A percentile compares a stretch with the other conserved stretches of the same genome.
Conservation (phyloP, 805 yeast genomes). For the Scheffersomyces spartinae region DNA sequence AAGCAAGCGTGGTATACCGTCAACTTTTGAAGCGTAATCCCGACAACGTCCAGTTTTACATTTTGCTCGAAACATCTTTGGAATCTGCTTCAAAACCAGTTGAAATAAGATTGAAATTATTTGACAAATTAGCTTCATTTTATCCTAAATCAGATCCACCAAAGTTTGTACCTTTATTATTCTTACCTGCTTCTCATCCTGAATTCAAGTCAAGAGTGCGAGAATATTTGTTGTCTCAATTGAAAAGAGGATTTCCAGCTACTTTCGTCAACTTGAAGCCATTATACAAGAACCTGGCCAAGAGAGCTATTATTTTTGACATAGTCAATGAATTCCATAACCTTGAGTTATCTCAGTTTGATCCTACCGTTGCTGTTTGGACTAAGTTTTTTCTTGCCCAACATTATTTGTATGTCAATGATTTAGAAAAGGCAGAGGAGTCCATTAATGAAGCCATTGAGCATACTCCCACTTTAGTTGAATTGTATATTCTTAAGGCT, state of each 20-base stretch:
- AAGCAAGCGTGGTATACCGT: conserved; percentile 62
- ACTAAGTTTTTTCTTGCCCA: conserved; percentile 68
- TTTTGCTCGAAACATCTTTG: conserved; percentile 52
- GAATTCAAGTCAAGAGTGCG: conserved; percentile 36
- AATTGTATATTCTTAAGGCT: conserved; percentile 70
- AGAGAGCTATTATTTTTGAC: conserved; percentile 34
- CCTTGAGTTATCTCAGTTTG: conserved; percentile 13
- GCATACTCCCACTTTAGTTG: conserved; percentile 79
- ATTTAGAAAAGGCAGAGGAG: conserved; percentile 42
- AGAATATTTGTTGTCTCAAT: conserved; percentile 47
- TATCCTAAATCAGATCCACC: conserved; percentile 85
- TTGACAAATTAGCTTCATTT: conserved; percentile 50
- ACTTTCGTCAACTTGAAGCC: conserved; percentile 81
- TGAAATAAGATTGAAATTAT: conserved; percentile 44
- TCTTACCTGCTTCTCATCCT: conserved; percentile 42
- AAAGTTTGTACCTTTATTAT: conserved; percentile 63
- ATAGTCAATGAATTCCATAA: conserved; percentile 40
- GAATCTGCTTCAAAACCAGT: conserved; percentile 36
- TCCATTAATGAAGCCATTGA: conserved; percentile 50
- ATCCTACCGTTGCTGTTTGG: conserved; percentile 52
- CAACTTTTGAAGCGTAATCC: conserved; percentile 75
- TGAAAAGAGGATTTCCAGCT: conserved; percentile 80
- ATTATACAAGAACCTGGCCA: conserved; percentile 40
- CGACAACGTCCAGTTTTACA: conserved; percentile 58
- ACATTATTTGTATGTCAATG: conserved; percentile 50